Base-by-base conservation (phyloP, 2,329 filamentous ascomycete genomes). In the Trematosphaeria pertusa region DNA sequence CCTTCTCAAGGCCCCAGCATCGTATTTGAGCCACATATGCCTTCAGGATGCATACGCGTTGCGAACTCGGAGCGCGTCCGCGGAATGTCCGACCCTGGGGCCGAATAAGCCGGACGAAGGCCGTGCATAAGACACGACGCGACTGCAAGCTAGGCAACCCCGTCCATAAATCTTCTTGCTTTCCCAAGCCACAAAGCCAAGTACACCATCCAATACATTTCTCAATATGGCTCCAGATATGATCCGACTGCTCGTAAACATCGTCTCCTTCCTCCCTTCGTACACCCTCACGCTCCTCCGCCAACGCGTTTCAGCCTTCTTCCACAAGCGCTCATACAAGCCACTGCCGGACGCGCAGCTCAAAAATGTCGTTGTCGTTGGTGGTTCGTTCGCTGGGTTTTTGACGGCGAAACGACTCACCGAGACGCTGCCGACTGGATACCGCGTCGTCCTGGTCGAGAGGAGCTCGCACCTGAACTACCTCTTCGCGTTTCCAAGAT, bases 401-500 rank as follows among this genome's bases (percentile, higher is more conserved):
- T 73, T 78, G 34, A 73, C 76, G 5, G 77, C 77, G 0, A 72
- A 73, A n/a, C 67, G 74, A 8, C 74, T 86, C 4, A 72, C 77
- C n/a, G 66, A 73, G 17, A 70, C 74, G 4, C 64, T 86, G 0
- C 78, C 81, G 0, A 72, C 75, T 0, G 67, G 76, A 24, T 83
- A 78, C 61, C 74, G 75, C 3, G 76, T 85, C 3, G 69, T 86
- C 0, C 69, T 86, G 3, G 61, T 87, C 20, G 84, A 87, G 63
- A 80, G 78, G 35, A 82, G 83, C 59, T 78, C 75, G 3, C 83
- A 86, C 63, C 83, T 86, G 62, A 79, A 86, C 52, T 84, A 81
- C 56, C 80, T 81, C 0, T 87, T 82, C 75, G 76, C 79, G 10
- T 75, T 86, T 28, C 84, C 84, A 0, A 76, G 84, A 3, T 84